Percentiles rank a stretch among this genome's conserved stretches.
Evolutionary conservation across 164 flowering plant genomes (phyloP).

Genomic region (Nelumbo lutea): DNA sequence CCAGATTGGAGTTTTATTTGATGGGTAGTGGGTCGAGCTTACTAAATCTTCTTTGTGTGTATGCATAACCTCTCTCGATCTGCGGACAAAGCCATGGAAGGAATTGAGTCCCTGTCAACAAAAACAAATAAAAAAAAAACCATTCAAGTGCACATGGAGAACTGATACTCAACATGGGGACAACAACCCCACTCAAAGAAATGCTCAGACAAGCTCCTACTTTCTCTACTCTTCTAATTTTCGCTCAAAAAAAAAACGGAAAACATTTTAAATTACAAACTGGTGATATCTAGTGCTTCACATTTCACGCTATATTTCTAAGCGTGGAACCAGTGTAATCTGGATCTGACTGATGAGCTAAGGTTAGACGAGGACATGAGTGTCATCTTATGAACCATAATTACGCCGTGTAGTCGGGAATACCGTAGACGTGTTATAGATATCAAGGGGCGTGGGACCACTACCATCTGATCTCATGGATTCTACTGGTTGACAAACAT

Average conservation of each 20-base stretch:
- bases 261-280: not conserved
- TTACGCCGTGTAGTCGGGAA: too few species aligned
- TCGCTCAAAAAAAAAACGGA: not conserved
- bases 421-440: too few species aligned
- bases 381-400: too few species aligned
- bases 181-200: not conserved
- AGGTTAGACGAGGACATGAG: too few species aligned
- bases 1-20: slow-evolving; percentile 7
- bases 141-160: not conserved
- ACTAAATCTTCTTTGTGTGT: slow-evolving; percentile 10
- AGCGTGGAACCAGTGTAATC: too few species aligned
- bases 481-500: too few species aligned
- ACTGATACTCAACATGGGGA: not conserved
- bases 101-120: slow-evolving; percentile 16
- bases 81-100: slow-evolving; percentile 26
- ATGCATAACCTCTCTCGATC: slow-evolving; percentile 26
- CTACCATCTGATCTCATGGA: too few species aligned
- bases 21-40: slow-evolving; percentile 17
- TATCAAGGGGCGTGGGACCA: too few species aligned
- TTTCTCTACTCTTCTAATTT: not conserved
- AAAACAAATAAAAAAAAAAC: not conserved
- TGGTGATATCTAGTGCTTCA: too few species aligned
- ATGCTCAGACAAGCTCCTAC: slow-evolving; percentile 5
- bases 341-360: too few species aligned
- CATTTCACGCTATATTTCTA: not conserved